Conservation (phyloP, 345 rosid genomes). For the Citrus sinensis region DNA sequence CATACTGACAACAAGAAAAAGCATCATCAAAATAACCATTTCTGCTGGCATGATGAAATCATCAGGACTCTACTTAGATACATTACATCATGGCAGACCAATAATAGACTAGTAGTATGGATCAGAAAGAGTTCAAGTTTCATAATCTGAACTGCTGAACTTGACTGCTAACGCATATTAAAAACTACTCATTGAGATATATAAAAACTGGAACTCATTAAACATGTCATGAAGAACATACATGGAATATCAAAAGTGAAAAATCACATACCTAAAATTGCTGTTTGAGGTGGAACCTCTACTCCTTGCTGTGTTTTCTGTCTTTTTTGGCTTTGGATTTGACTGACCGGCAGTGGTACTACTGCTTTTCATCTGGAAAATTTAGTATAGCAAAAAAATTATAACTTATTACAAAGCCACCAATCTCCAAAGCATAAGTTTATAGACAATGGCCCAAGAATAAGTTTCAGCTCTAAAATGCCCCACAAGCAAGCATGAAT, state of each 20-base stretch:
- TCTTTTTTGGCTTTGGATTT: conserved; percentile 46
- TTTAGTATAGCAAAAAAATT: background rate
- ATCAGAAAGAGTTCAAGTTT: background rate
- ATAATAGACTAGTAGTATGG: background rate
- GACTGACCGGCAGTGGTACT: conserved; percentile 29
- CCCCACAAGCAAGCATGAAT: background rate
- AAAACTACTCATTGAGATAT: background rate
- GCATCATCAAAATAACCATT: background rate
- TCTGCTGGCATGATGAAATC: background rate
- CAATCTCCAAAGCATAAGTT: background rate
- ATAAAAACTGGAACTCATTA: background rate
- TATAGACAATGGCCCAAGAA: background rate
- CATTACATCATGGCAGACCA: background rate
- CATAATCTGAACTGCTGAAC: background rate
- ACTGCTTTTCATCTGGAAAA: conserved; percentile 35
- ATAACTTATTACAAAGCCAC: background rate
- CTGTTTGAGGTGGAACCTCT: conserved; percentile 62
- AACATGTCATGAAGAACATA: background rate
- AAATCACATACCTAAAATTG: conserved; percentile 43
- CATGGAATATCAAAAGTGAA: background rate
- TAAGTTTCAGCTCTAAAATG: background rate
- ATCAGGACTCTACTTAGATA: background rate
- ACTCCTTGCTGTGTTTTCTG: conserved; percentile 37
- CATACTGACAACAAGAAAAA: background rate
- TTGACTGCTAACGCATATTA: background rate